A percentile compares a stretch with the other conserved stretches of the same genome.
Conservation (phyloP, 768 basidiomycete genomes). For the Hericium coralloides region DNA sequence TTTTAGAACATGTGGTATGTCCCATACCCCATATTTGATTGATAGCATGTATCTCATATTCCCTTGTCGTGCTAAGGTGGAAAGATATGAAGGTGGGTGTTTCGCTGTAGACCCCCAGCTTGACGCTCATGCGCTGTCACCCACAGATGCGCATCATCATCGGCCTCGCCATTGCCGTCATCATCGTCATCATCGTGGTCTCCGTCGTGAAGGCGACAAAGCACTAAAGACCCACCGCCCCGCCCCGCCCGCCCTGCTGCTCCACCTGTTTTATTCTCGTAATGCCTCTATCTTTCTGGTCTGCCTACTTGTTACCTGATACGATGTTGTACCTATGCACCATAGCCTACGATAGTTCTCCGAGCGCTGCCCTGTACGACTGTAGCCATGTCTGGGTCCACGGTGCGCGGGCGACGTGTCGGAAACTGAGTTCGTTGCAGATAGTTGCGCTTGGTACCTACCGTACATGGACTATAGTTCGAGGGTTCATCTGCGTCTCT, state of each 20-base stretch:
- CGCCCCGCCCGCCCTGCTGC: background rate
- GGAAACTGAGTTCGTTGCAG: background rate
- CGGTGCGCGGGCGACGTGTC: background rate
- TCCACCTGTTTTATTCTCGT: conserved; percentile 9
- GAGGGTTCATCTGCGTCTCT: background rate
- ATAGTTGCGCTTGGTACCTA: background rate
- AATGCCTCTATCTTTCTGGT: conserved; percentile 2
- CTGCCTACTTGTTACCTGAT: background rate
- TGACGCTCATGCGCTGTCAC: background rate
- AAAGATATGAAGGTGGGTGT: conserved; percentile 87
- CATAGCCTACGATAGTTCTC: background rate
- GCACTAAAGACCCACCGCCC: conserved; percentile 2
- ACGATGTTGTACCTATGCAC: conserved; percentile 14
- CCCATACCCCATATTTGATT: background rate
- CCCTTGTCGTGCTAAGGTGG: conserved; percentile 53
- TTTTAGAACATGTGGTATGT: conserved; percentile 85
- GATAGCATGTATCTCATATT: background rate
- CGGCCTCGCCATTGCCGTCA: conserved; percentile 77
- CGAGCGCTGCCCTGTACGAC: background rate
- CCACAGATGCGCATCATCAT: conserved; percentile 94
- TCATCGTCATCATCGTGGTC: conserved; percentile 93
- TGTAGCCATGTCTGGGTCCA: background rate
- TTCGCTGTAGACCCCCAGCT: conserved; percentile 2
- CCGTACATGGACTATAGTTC: background rate
- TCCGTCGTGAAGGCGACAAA: conserved; percentile 84